Base-by-base conservation (phyloP, 78 protist species). In the Andalucia godoyi region DNA sequence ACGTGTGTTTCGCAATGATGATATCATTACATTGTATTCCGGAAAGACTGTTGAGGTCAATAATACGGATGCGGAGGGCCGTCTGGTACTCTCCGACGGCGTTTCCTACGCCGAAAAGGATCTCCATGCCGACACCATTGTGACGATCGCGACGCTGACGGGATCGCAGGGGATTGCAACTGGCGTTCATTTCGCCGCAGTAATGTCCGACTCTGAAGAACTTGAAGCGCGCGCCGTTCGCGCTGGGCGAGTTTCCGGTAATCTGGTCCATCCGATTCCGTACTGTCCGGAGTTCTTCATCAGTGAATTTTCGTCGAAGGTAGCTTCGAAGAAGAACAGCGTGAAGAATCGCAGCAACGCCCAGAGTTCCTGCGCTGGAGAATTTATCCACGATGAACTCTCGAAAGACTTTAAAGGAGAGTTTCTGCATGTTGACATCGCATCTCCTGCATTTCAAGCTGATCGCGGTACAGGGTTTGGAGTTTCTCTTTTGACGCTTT, bases 51-150 rank as follows among this genome's bases (percentile, higher is more conserved):
- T 85, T 7, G 80, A 86, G 63, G 51, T 86, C 29, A 81, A 78
- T 67, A 86, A 86, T 74, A 81, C 87, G n/a, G 92, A 86, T 45
- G 92, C 92, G 9, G 92, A 86, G 52, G 92, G 92, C 40, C 58
- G 84, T 34, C 50, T 85, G 10, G 67, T 79, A 23, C 70, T 85
- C 4, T 75, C 83, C 57, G 90, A 85, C 51, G 87, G 76, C 17
- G 62, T 84, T 32, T 47, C 27, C 40, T 77, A 85, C 50, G 84
- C 90, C 2, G 15, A 21, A 23, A 18, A 15, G 15, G 27, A 61
- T 30, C 53, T 36, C 33, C 8, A 13, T 7, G 52, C 47, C 29
- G 49, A 40, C 65, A 15, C 41, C 15, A 15, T 58, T 38, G 6
- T 58, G 38, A 49, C 38, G 52, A 58, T 58, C 52, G 65, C 65